phyloP scores from a whole-genome alignment of 2,329 filamentous ascomycete genomes.

The Sporothrix humicola region DNA sequence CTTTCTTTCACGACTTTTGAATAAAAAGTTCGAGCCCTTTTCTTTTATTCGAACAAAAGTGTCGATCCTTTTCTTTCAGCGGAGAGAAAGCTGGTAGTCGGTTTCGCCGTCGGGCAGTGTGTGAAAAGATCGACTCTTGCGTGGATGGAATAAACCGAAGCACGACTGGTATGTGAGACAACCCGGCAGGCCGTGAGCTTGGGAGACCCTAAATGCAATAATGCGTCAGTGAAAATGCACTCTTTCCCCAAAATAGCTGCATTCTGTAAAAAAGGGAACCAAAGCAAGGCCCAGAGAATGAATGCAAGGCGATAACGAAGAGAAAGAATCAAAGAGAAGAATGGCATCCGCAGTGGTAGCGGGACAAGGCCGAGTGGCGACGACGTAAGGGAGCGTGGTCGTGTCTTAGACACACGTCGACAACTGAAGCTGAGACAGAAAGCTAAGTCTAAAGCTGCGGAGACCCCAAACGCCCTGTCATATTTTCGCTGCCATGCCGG shows the following conservation, averaged over 20 bases:
- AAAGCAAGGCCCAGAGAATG: not conserved
- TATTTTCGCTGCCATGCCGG: not conserved
- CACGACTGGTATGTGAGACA: slow-evolving; percentile 19
- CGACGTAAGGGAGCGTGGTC: slow-evolving; percentile 27
- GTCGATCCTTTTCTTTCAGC: not conserved
- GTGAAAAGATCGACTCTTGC: slow-evolving; percentile 7
- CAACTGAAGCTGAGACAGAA: slow-evolving; percentile 29
- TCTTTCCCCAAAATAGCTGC: not conserved
- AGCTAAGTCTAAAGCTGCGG: slow-evolving; percentile 25
- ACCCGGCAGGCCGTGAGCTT: slow-evolving; percentile 8
- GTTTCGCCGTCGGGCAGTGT: slow-evolving; percentile 10
- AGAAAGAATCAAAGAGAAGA: not conserved
- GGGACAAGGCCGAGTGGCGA: slow-evolving; percentile 22
- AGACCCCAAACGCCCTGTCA: slow-evolving; percentile 9
- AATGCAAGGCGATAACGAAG: not conserved
- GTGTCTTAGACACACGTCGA: slow-evolving; percentile 29
- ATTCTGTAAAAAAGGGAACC: not conserved
- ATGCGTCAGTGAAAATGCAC: slow-evolving; percentile 18
- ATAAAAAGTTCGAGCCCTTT: not conserved
- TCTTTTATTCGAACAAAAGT: slow-evolving; percentile 22
- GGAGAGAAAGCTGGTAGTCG: not conserved
- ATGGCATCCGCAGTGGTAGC: not conserved
- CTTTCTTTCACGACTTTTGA: not conserved
- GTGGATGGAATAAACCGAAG: slow-evolving; percentile 5
- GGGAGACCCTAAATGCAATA: slow-evolving; percentile 16